These are phyloP conservation scores for Orbilia javanica DNA, from an alignment of 2,329 filamentous ascomycete genomes.

Conservation along the genomic window DNA sequence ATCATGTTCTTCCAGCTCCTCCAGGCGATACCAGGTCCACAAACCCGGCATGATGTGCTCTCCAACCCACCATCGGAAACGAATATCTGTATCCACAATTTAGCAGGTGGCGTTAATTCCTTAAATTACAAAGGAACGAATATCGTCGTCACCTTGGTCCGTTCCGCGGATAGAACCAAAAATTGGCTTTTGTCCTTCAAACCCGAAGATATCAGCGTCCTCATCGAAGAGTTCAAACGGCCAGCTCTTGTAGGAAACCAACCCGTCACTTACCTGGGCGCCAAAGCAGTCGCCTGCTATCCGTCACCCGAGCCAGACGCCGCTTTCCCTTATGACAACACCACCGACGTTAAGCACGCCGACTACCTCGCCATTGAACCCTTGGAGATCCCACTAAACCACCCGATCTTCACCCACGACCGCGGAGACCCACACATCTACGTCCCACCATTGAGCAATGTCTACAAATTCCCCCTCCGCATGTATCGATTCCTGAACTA, in stretches of 20 bases:
- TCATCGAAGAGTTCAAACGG: slow-evolving; percentile 20
- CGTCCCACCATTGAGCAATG: slow-evolving; percentile 17
- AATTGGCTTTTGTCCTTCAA: slow-evolving; percentile 31
- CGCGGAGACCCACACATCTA: neutral
- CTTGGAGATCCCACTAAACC: slow-evolving; percentile 12
- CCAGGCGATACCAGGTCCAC: neutral
- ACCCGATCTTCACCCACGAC: slow-evolving; percentile 13
- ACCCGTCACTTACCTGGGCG: neutral
- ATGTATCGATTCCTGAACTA: slow-evolving; percentile 10
- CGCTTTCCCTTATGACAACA: neutral
- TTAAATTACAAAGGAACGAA: neutral
- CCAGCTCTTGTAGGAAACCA: neutral
- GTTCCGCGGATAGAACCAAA: neutral
- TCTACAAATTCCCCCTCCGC: slow-evolving; percentile 41
- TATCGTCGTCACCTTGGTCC: slow-evolving; percentile 1
- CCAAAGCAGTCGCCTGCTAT: slow-evolving; percentile 28
- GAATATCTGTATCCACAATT: slow-evolving; percentile 40
- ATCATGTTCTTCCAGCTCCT: slow-evolving; percentile 23
- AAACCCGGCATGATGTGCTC: neutral
- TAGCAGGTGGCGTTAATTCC: slow-evolving; percentile 5
- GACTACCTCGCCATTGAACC: slow-evolving; percentile 4
- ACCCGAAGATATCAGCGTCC: slow-evolving; percentile 26
- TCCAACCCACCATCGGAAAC: neutral
- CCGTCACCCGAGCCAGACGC: neutral
- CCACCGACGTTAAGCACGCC: neutral